Conservation (phyloP, 2,329 filamentous ascomycete genomes). For the Penicillium brevicompactum region DNA sequence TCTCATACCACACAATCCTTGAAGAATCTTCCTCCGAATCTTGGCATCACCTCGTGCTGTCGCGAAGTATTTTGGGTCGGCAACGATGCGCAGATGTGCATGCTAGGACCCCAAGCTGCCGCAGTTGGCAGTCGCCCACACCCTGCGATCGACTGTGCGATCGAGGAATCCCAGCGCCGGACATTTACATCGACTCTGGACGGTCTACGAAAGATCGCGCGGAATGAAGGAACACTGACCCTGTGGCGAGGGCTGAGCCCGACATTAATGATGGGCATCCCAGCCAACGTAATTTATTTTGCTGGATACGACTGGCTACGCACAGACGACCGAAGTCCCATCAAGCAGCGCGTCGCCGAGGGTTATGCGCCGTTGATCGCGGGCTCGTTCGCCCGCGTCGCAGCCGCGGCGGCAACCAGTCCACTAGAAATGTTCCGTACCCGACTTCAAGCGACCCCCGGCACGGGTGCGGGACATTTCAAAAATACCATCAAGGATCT, state of each 20-base stretch:
- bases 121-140: conserved; percentile 46
- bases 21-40: conserved; percentile 74
- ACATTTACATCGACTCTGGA: conserved; percentile 91
- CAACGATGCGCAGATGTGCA: conserved; percentile 77
- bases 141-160: conserved; percentile 70
- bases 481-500: conserved; percentile 76
- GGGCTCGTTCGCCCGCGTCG: conserved; percentile 73
- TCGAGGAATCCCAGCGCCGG: conserved; percentile 80
- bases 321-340: conserved; percentile 70
- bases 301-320: conserved; percentile 96
- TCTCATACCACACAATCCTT: conserved; percentile 55
- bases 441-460: conserved; percentile 77
- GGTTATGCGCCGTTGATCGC: conserved; percentile 78
- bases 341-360: conserved; percentile 65
- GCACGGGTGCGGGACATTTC: conserved; percentile 66
- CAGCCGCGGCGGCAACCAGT: conserved; percentile 80
- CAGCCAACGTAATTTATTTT: conserved; percentile 97
- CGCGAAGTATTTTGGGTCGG: conserved; percentile 96
- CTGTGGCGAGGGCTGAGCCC: conserved; percentile 94
- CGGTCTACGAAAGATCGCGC: conserved; percentile 88
- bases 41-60: conserved; percentile 93
- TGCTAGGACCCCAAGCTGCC: conserved; percentile 58
- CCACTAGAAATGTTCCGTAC: conserved; percentile 95
- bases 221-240: conserved; percentile 83
- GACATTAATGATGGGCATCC: conserved; percentile 89